Evolutionary conservation across 116 monocot species (phyloP), one percentile per base, ranked within the genome.

Genomic region (Papilionanthe hybrid): DNA sequence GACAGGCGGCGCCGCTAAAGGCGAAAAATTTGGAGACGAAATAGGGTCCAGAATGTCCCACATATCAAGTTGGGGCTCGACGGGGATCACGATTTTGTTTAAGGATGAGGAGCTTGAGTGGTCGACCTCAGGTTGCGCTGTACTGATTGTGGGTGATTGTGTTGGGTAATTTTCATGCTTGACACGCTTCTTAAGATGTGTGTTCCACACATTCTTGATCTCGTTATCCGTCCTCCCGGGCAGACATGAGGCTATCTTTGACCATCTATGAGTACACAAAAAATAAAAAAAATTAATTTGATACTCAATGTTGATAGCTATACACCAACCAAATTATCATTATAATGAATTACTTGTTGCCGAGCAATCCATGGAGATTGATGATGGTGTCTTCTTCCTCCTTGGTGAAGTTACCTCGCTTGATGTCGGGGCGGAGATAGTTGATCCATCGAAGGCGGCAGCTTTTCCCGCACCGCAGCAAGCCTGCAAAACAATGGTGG

Each of bases 131-230:
- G n/a, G 8, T 9, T 10, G 22, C 1, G 9, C 22, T 23, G 9
- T 5, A 7, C 5, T 27, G 65, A 5, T 23, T 23, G 1, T 23
- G 5, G 69, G 32, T 9, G 32, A 37, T 17, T 37, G 69, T 13
- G 60, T 7, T 25, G 15, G 11, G 78, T 18, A 9, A 32, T 20
- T 79, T 7, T 32, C 25, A 72, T 42, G 0, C 45, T 53, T 55
- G 82, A 87, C 7, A 43, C 87, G 82, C 86, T 96, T 96, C 93
- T 96, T 96, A 72, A 96, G 81, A 73, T 91, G 88, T 1, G 96
- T 96, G 79, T 96, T 91, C 93, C 93, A 96, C 25, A 96, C 82
- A 63, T 96, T 96, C 85, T 96, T 96, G 80, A 96, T 93, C 86
- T 96, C 96, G 32, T 96, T 96, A 73, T 96, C 96, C 1, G 96